phyloP scores from a whole-genome alignment of 257 asterid species.

The Penstemon davidsonii region DNA sequence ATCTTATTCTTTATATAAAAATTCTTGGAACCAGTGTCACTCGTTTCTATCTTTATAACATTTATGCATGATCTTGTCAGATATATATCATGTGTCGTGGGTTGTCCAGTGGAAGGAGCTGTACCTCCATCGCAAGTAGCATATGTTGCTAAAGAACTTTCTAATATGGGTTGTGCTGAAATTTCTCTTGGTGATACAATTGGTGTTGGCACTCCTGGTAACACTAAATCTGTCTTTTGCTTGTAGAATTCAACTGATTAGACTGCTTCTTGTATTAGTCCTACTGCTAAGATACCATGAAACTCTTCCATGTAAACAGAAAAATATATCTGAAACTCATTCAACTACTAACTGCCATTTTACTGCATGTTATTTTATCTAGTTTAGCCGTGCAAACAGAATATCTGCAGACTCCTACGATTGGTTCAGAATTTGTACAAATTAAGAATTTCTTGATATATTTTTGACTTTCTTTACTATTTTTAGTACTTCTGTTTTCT shows the following conservation, averaged over 20 bases:
- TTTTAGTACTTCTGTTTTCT: slow-evolving; percentile 6
- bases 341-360: slow-evolving; percentile 12
- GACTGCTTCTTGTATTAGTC: background rate
- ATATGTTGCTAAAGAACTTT: slow-evolving; percentile 79
- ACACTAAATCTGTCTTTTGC: slow-evolving; percentile 20
- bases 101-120: slow-evolving; percentile 95
- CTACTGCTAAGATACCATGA: slow-evolving; percentile 11
- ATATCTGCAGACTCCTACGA: background rate
- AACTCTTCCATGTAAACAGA: background rate
- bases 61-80: slow-evolving; percentile 43
- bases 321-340: background rate
- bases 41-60: slow-evolving; percentile 16
- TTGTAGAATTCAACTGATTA: slow-evolving; percentile 2
- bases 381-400: background rate
- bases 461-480: background rate
- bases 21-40: slow-evolving; percentile 20
- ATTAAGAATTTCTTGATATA: background rate
- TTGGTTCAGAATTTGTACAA: background rate
- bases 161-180: slow-evolving; percentile 84
- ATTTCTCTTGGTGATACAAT: slow-evolving; percentile 96
- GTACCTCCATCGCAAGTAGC: slow-evolving; percentile 82
- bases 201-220: slow-evolving; percentile 99
- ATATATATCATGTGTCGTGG: slow-evolving; percentile 89
- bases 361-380: no score
- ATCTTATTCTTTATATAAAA: slow-evolving; percentile 10